Evolutionary conservation across 1,284 basidiomycete genomes (phyloP).

Genomic region (Coniophora puteana): DNA sequence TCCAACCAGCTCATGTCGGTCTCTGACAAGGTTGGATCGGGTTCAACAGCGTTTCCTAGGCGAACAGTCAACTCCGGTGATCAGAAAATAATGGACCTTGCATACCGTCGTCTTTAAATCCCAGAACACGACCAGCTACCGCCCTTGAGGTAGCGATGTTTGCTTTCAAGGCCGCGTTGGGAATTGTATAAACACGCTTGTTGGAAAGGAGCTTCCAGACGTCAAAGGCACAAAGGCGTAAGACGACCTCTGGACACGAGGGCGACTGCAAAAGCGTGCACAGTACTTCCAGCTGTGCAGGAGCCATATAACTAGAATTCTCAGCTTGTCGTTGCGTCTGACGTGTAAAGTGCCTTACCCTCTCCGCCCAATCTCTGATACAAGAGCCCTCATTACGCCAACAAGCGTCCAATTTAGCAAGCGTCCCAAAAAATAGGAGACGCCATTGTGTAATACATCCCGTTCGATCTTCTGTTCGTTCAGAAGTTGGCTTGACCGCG

Average conservation of each 20-base stretch:
- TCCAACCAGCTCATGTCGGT: too few relatives aligned
- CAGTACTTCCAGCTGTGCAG: conserved; percentile 56
- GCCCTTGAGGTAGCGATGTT: too few relatives aligned
- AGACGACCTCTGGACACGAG: conserved; percentile 61
- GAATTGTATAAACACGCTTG: too few relatives aligned
- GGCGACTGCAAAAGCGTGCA: conserved; percentile 60
- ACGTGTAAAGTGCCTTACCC: conserved; percentile 38
- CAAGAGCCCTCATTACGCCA: conserved; percentile 61
- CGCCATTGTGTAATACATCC: conserved; percentile 66
- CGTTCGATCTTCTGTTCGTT: conserved; percentile 54
- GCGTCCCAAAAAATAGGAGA: conserved; percentile 71
- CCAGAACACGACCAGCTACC: conserved; percentile 40
- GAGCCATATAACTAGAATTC: conserved; percentile 20
- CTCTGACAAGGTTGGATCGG: conserved; percentile 11
- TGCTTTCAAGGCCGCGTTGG: too few relatives aligned
- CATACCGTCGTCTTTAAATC: conserved; percentile 37
- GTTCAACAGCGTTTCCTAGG: conserved; percentile 12
- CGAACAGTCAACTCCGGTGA: too few relatives aligned
- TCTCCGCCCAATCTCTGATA: conserved; percentile 55
- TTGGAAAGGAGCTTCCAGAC: conserved; percentile 50
- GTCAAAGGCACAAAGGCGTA: conserved; percentile 57
- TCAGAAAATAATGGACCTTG: conserved; percentile 7
- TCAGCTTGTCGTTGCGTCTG: conserved; percentile 4
- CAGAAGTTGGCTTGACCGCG: conserved; percentile 51
- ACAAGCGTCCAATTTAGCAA: conserved; percentile 77